Evolutionary conservation across 306 rosid genomes (phyloP).

Genomic region (Styphnolobium japonicum): DNA sequence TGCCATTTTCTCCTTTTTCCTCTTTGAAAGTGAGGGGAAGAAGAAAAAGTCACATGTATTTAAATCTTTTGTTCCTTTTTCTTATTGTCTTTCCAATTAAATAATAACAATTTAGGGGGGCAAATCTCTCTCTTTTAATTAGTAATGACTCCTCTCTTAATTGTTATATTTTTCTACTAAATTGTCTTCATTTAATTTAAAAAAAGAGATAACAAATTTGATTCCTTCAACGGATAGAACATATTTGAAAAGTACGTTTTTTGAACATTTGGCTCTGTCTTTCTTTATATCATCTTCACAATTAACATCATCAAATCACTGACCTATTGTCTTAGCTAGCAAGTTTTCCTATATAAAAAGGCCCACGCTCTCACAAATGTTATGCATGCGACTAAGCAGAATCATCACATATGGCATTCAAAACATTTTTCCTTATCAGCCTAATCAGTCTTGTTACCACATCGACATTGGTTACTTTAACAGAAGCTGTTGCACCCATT

Average conservation of each 20-base stretch:
- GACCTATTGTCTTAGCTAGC: not conserved
- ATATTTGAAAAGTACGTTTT: no score
- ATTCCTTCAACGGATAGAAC: no score
- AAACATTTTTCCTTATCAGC: not conserved
- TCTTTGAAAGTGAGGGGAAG: no score
- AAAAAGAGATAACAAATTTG: no score
- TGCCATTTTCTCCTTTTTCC: not conserved
- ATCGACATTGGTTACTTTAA: not conserved
- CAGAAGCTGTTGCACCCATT: conserved; percentile 4
- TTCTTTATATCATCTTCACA: not conserved
- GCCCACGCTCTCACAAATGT: not conserved
- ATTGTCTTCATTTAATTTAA: no score
- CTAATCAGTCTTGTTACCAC: not conserved
- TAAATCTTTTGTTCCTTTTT: no score
- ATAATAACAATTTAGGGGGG: no score
- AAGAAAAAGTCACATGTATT: no score
- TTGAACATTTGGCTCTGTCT: not conserved
- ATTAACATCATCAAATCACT: not conserved
- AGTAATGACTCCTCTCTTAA: no score
- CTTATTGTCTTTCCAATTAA: no score
- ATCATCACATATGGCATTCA: conserved; percentile 4
- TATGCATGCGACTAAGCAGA: not conserved
- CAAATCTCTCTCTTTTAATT: no score
- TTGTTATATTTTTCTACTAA: no score
- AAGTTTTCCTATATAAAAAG: not conserved